phyloP scores from a whole-genome alignment of 495 filamentous ascomycete species.

The Ascobolus immersus region DNA sequence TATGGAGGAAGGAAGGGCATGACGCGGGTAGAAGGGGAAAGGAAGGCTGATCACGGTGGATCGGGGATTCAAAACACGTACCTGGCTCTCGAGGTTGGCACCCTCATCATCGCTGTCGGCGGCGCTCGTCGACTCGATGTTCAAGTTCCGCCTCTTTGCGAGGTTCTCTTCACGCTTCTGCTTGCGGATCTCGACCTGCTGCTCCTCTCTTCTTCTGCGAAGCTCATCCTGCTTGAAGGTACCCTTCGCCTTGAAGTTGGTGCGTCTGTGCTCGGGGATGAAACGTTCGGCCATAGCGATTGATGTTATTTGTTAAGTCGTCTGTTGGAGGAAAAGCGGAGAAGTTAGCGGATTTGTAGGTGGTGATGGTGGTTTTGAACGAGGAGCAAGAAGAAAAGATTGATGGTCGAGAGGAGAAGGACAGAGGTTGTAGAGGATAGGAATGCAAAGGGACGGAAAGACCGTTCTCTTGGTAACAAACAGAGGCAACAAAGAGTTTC shows the following conservation, averaged over 20 bases:
- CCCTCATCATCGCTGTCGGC: slow-evolving; percentile 96
- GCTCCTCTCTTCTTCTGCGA: slow-evolving; percentile 91
- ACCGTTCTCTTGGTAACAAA: too few relatives aligned
- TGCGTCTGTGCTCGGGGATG: slow-evolving; percentile 97
- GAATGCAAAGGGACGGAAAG: too few relatives aligned
- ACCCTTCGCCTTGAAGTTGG: slow-evolving; percentile 94
- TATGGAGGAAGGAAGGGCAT: too few relatives aligned
- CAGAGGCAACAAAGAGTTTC: too few relatives aligned
- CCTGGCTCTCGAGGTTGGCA: slow-evolving; percentile 81
- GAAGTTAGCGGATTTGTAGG: slow-evolving; percentile 15
- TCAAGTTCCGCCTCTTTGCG: slow-evolving; percentile 90
- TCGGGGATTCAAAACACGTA: too few relatives aligned
- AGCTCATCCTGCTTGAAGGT: slow-evolving; percentile 98
- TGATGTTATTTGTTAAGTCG: slow-evolving; percentile 15
- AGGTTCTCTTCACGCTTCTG: slow-evolving; percentile 95
- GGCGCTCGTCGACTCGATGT: slow-evolving; percentile 44
- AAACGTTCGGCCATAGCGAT: slow-evolving; percentile 84
- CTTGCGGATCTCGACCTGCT: slow-evolving; percentile 96
- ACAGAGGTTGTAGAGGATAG: slow-evolving; percentile 5
- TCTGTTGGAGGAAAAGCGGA: slow-evolving; percentile 11
- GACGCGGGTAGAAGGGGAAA: slow-evolving; percentile 7
- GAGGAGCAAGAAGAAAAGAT: slow-evolving; percentile 18
- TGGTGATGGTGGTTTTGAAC: slow-evolving; percentile 17
- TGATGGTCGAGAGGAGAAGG: slow-evolving; percentile 11
- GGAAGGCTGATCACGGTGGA: too few relatives aligned